phyloP scores from a whole-genome alignment of 768 basidiomycete genomes.

The Pholiota molesta region DNA sequence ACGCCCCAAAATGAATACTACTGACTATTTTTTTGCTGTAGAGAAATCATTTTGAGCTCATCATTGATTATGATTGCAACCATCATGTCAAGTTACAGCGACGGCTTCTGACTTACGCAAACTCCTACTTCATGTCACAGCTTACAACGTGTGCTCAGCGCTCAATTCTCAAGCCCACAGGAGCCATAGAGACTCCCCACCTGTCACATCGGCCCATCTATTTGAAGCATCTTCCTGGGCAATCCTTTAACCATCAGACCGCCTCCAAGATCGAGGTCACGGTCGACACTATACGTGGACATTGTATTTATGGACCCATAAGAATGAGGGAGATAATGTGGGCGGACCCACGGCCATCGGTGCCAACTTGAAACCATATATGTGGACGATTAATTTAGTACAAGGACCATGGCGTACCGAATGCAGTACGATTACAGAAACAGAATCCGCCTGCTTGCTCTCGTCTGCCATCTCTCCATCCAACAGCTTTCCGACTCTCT shows the following conservation, averaged over 20 bases:
- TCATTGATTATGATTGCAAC: background rate
- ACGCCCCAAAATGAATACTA: no score
- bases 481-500: background rate
- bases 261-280: background rate
- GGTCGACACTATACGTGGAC: no score
- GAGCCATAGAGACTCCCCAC: background rate
- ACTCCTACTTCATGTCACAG: background rate
- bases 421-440: background rate
- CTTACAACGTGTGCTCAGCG: background rate
- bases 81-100: background rate
- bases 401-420: background rate
- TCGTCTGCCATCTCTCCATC: background rate
- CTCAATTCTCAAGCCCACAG: background rate
- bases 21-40: no score
- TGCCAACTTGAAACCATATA: background rate
- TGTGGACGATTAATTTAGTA: background rate
- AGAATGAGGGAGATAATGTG: background rate
- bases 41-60: no score
- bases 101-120: background rate
- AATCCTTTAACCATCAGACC: background rate
- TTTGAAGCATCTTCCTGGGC: background rate
- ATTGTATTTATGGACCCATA: background rate
- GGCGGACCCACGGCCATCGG: background rate
- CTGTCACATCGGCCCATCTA: background rate
- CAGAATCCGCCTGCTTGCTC: background rate